Conservation (phyloP, 179 eudicot genomes). For the Beta lomatogona region DNA sequence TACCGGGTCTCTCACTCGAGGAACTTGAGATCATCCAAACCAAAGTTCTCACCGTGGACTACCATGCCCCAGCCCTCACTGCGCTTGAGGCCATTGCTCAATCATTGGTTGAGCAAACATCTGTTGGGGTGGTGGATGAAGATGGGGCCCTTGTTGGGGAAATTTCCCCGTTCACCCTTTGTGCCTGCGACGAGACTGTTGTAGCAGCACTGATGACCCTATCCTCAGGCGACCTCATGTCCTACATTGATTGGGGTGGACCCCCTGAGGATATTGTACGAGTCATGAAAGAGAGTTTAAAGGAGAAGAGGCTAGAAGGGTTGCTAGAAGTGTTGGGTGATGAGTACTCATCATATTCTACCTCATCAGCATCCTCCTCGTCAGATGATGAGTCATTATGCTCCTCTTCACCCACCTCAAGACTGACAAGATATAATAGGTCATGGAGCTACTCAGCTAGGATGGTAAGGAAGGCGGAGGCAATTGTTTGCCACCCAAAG, state of each 20-base stretch:
- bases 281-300: conserved; percentile 34
- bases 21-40: conserved; percentile 36
- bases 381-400: conserved; percentile 41
- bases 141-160: conserved; percentile 42
- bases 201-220: conserved; percentile 40
- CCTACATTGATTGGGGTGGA: conserved; percentile 46
- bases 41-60: conserved; percentile 33
- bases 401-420: conserved; percentile 3
- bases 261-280: conserved; percentile 41
- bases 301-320: conserved; percentile 35
- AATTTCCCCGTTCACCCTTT: conserved; percentile 38
- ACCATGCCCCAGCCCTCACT: conserved; percentile 35
- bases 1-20: conserved; percentile 32
- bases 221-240: conserved; percentile 45
- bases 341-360: conserved; percentile 27
- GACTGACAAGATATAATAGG: conserved; percentile 30
- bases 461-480: conserved; percentile 37
- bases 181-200: conserved; percentile 35
- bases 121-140: conserved; percentile 40
- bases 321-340: conserved; percentile 35
- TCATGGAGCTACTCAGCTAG: conserved; percentile 49
- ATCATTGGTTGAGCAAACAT: conserved; percentile 33
- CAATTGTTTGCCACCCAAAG: conserved; percentile 39
- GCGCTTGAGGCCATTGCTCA: conserved; percentile 33
- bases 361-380: conserved; percentile 32